Evolutionary conservation across 2,329 filamentous ascomycete species (phyloP), one percentile per base, ranked within the genome.

Genomic region (Ophiostoma ips): DNA sequence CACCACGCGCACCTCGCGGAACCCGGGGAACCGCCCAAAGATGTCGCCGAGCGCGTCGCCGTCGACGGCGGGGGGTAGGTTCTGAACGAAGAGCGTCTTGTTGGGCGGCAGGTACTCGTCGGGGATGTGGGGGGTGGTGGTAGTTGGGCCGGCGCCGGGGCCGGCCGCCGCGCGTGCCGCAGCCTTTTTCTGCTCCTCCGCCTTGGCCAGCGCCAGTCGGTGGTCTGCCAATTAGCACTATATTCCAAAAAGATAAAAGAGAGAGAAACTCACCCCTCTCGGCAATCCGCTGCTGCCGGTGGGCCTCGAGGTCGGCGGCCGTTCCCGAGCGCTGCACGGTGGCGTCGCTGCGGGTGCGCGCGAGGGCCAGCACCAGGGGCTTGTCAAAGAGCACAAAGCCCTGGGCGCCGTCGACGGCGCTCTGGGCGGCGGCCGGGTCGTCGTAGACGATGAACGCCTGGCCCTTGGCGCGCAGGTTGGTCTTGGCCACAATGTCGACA

Each of bases 41-140:
- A 96, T 80, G 31, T 75, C 73, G 0, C 81, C 83, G 50, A 98
- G 76, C 21, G 75, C 77, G 56, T 94, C 88, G 60, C 35, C 30
- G 24, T 48, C 46, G 21, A 85, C 87, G 56, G 87, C 84, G 55
- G 90, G 86, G 9, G 92, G 89, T 34, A 98, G 68, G 60, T 96
- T 90, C 69, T 94, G 87, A 54, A 96, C 72, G 69, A 96, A 94
- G 34, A 98, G 76, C 57, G 88, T 94, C 71, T 95, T 95, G 77
- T 96, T 96, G 34, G 92, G 90, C 4, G 90, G 90, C 4, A 96
- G 77, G 66, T 95, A 96, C 68, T 98, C 92, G 75, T 96, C 92
- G n/a, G 89, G 88, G 16, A 96, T 82, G 50, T 88, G 83, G 24
- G 62, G 67, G 16, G 50, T n/a, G n/a, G n/a, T n/a, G n/a, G n/a